A percentile compares a stretch with the other conserved stretches of the same genome.
phyloP scores from a whole-genome alignment of 2,329 filamentous ascomycete genomes.

The Pseudogymnoascus sp. region DNA sequence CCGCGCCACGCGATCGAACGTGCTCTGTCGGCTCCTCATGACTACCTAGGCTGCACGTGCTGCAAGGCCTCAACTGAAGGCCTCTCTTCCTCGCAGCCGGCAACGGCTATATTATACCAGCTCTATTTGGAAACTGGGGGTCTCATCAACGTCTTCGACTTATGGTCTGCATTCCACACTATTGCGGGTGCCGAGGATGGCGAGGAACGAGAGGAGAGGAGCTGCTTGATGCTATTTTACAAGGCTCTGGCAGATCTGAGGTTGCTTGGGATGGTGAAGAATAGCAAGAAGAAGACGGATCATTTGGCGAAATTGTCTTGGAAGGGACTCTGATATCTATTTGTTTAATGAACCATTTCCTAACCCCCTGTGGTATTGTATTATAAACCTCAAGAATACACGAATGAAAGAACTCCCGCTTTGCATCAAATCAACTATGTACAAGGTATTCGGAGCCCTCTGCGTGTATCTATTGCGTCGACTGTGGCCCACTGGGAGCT shows the following conservation, averaged over 20 bases:
- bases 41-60: slow-evolving; percentile 69
- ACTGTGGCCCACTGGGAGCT: not conserved
- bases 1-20: slow-evolving; percentile 64
- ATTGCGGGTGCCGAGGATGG: slow-evolving; percentile 38
- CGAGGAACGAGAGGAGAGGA: slow-evolving; percentile 41
- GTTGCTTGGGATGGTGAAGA: slow-evolving; percentile 78
- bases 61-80: slow-evolving; percentile 45
- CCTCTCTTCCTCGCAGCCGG: slow-evolving; percentile 54
- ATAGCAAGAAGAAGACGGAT: slow-evolving; percentile 83
- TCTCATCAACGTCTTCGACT: slow-evolving; percentile 69
- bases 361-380: not conserved
- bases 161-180: slow-evolving; percentile 69
- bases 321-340: slow-evolving; percentile 56
- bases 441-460: not conserved
- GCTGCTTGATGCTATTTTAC: slow-evolving; percentile 72
- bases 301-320: slow-evolving; percentile 77
- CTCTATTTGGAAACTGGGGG: slow-evolving; percentile 70
- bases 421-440: not conserved
- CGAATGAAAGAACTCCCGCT: not conserved
- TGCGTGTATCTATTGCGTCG: not conserved
- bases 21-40: slow-evolving; percentile 62
- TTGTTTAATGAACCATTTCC: slow-evolving; percentile 1
- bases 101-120: slow-evolving; percentile 68
- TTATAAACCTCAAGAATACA: not conserved
- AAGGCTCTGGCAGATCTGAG: slow-evolving; percentile 75